Base-by-base conservation (phyloP, 2,329 filamentous ascomycete genomes). In the Alternaria solani region DNA sequence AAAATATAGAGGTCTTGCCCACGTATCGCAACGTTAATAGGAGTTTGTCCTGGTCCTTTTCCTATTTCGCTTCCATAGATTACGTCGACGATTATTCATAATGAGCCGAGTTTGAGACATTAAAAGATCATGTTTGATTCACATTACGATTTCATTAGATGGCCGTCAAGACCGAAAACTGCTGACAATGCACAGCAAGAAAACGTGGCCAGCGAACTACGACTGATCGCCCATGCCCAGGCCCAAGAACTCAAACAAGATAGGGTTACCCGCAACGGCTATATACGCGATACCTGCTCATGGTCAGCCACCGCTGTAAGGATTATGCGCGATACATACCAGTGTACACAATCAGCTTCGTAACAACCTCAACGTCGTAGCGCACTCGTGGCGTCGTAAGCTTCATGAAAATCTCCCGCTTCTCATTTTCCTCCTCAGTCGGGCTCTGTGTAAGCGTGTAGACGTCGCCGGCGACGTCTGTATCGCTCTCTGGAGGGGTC, bases 331-430 rank as follows among this genome's bases (percentile, higher is more conserved):
- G 14, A 12, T n/a, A 60, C 88, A 79, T 81, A 93, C 94, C 95
- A 60, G 91, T 87, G 81, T 99, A 99, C 25, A 99, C 93, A 70
- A 99, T 91, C 62, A 99, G 80, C 81, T 97, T 98, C 5, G 95
- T 98, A 38, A 99, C 91, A 39, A 99, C 94, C 79, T 99, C 95
- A n/a, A 98, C 94, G 79, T 99, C 95, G 74, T 98, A 99, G 69
- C 94, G 86, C 61, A 97, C 94, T 67, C 95, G 88, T 49, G 95
- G 93, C 80, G 91, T 92, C 64, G 93, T 89, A 56, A 98, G 84
- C 74, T 86, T 88, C 44, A 89, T 90, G 78, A 98, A 97, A 77
- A 98, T 89, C 75, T 96, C 91, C 68, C 77, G 67, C 42, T 79
- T 76, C 61, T 81, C 78, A 12, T 75, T 75, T 47, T 78, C 73